Evolutionary conservation across 768 basidiomycete genomes (phyloP).

Genomic region (Gloeostereum incarnatum): DNA sequence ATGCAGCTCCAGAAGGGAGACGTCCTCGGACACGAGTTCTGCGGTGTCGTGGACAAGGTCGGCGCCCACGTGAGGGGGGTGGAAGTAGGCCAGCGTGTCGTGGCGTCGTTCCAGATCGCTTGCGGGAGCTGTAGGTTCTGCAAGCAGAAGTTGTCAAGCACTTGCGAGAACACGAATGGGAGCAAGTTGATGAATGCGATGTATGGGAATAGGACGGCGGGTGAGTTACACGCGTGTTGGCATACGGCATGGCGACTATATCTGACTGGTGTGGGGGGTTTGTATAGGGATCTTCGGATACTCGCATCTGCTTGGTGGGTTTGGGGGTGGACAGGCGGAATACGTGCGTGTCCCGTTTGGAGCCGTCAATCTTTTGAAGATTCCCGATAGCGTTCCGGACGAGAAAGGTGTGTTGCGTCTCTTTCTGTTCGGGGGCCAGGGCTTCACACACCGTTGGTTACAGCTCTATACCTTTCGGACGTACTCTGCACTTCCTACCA

Average conservation of each 20-base stretch:
- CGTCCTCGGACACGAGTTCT: slow-evolving; percentile 63
- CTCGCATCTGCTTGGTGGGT: slow-evolving; percentile 66
- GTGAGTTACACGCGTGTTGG: too few relatives aligned
- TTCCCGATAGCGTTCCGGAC: slow-evolving; percentile 56
- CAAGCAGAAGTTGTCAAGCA: slow-evolving; percentile 61
- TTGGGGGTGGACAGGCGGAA: slow-evolving; percentile 69
- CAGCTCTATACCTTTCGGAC: slow-evolving; percentile 43
- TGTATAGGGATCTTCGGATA: slow-evolving; percentile 68
- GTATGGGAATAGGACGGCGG: slow-evolving; percentile 62
- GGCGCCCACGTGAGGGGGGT: slow-evolving; percentile 58
- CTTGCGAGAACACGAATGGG: slow-evolving; percentile 69
- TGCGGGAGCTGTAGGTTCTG: slow-evolving; percentile 69
- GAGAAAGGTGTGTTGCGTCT: slow-evolving; percentile 30
- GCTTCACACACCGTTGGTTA: too few relatives aligned
- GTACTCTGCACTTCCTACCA: slow-evolving; percentile 71
- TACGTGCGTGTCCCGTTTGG: slow-evolving; percentile 67
- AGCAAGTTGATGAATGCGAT: slow-evolving; percentile 41
- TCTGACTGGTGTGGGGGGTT: too few relatives aligned
- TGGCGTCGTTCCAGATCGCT: slow-evolving; percentile 72
- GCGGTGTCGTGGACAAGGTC: slow-evolving; percentile 55
- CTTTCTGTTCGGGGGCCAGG: too few relatives aligned
- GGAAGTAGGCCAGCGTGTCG: slow-evolving; percentile 59
- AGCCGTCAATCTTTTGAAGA: slow-evolving; percentile 59
- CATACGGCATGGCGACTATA: too few relatives aligned
- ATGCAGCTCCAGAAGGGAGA: slow-evolving; percentile 62